Percentiles rank a stretch among this genome's conserved stretches.
These are phyloP conservation scores for Prunus kanzakura DNA, from an alignment of 306 rosid genomes.

Conservation along the genomic window DNA sequence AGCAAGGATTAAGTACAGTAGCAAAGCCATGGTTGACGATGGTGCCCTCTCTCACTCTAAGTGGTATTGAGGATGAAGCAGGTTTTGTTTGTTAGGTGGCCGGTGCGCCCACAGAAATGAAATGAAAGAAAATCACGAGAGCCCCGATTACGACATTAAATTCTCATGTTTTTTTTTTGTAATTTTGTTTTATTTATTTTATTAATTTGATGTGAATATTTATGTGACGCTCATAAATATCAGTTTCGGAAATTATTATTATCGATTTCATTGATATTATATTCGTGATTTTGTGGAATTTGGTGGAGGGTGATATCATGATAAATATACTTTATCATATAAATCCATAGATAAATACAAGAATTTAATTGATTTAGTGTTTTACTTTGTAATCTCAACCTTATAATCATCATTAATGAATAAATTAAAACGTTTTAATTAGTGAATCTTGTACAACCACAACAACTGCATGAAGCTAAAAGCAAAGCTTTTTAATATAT, in stretches of 20 bases:
- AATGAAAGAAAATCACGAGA: slow-evolving; percentile 71
- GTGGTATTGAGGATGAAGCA: slow-evolving; percentile 9
- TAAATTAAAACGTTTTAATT: neutral
- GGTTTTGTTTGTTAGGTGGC: slow-evolving; percentile 39
- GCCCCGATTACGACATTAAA: slow-evolving; percentile 30
- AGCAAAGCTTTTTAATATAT: neutral
- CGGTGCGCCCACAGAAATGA: slow-evolving; percentile 29
- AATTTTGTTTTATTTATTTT: neutral
- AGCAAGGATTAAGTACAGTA: slow-evolving; percentile 43
- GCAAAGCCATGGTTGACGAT: slow-evolving; percentile 23
- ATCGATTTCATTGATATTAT: neutral
- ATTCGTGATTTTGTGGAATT: neutral
- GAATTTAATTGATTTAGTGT: neutral
- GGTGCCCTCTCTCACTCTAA: neutral
- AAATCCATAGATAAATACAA: neutral
- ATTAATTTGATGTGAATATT: neutral
- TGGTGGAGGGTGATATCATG: neutral
- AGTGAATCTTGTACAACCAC: neutral
- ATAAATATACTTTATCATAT: neutral
- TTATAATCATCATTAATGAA: neutral
- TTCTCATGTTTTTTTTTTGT: neutral
- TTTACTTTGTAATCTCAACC: neutral
- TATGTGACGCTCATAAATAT: slow-evolving; percentile 1
- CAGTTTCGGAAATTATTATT: neutral
- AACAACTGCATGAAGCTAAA: slow-evolving; percentile 10